A percentile compares a stretch with the other conserved stretches of the same genome.
phyloP scores from a whole-genome alignment of 495 filamentous ascomycete genomes.

The Penicillium cataractarum region DNA sequence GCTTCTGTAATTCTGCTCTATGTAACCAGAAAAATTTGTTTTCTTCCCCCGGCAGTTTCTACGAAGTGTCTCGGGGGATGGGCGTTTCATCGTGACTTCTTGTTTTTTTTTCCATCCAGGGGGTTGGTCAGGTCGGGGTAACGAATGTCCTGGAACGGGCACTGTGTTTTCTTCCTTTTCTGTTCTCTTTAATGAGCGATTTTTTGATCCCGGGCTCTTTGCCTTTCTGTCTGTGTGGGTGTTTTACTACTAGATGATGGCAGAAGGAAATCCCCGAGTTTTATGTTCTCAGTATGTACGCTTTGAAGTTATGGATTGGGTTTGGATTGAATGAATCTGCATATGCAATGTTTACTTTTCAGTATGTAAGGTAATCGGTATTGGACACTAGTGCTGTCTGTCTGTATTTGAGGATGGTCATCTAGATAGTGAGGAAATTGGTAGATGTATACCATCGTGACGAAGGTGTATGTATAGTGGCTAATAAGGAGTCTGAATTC shows the following conservation, averaged over 20 bases:
- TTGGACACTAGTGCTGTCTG: not conserved
- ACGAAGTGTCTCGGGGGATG: constrained; percentile 4
- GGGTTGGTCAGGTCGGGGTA: not conserved
- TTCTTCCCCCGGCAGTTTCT: not conserved
- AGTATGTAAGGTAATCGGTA: not conserved
- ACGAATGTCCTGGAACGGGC: constrained; percentile 13
- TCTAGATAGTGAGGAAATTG: too few species aligned
- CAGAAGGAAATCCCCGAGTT: not conserved
- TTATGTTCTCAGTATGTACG: constrained; percentile 8
- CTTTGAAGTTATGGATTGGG: not conserved
- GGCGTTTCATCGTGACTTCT: constrained; percentile 15
- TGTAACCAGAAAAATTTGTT: constrained; percentile 24
- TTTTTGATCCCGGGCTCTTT: constrained; percentile 1
- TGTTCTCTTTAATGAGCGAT: constrained; percentile 21
- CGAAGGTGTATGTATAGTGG: too few species aligned
- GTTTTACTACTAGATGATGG: constrained; percentile 3
- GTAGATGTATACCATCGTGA: too few species aligned
- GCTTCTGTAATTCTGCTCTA: constrained; percentile 2
- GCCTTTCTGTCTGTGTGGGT: constrained; percentile 6
- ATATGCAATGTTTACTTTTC: not conserved
- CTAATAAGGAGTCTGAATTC: too few species aligned
- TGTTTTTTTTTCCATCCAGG: not conserved
- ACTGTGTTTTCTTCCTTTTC: constrained; percentile 17
- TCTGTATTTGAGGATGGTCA: not conserved
- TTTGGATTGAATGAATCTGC: not conserved